These are phyloP conservation scores for Salix brachista DNA, from an alignment of 345 rosid species.

Conservation along the genomic window DNA sequence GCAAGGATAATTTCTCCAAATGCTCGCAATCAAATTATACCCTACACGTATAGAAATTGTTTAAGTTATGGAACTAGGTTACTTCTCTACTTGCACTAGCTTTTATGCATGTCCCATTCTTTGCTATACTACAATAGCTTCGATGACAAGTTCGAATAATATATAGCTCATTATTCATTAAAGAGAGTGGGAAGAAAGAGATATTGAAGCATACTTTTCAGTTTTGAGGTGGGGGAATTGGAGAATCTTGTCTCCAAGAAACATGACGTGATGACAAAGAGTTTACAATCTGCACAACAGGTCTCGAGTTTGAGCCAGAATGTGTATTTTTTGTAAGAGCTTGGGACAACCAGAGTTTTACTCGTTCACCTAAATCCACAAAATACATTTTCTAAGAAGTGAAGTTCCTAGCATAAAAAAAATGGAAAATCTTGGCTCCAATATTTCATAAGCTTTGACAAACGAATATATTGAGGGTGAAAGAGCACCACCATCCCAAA, in stretches of 20 bases:
- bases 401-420: too few relatives aligned
- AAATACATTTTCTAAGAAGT: too few relatives aligned
- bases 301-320: too few relatives aligned
- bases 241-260: too few relatives aligned
- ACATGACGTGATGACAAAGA: too few relatives aligned
- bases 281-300: too few relatives aligned
- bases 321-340: too few relatives aligned
- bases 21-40: neutral
- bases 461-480: conserved; percentile 18
- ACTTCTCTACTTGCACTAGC: too few relatives aligned
- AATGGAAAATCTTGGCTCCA: neutral
- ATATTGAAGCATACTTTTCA: neutral
- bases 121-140: neutral
- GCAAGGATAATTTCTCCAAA: neutral
- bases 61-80: neutral
- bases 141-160: conserved; percentile 2
- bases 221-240: neutral
- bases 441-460: conserved; percentile 10
- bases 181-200: neutral
- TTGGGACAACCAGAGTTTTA: too few relatives aligned
- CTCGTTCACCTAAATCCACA: too few relatives aligned
- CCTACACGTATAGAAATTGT: neutral
- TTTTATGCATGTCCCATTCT: neutral
- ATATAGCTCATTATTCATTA: neutral
- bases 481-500: neutral